Percentiles rank a stretch among this genome's conserved stretches.
These are phyloP conservation scores for Kentomonas sorsogonicus DNA, from an alignment of 208 protist species.

Conservation along the genomic window DNA sequence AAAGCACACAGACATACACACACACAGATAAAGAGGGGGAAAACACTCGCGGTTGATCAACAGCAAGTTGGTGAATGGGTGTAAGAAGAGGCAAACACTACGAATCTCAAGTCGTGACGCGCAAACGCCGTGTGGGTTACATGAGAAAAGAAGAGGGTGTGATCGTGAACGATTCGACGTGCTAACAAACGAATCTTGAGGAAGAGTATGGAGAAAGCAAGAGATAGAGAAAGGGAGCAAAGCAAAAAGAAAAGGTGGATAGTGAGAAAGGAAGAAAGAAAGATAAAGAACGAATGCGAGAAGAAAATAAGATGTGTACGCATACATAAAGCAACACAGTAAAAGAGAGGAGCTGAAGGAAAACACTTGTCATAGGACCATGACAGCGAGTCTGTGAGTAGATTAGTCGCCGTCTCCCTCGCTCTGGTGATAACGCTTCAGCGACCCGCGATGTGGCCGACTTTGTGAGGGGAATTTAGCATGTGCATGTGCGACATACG, in stretches of 20 bases:
- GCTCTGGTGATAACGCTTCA: too few relatives aligned
- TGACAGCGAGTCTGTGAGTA: too few relatives aligned
- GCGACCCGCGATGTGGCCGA: too few relatives aligned
- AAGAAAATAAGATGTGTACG: background rate
- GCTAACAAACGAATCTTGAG: background rate
- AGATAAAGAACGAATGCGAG: background rate
- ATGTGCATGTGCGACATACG: too few relatives aligned
- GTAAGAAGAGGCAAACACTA: constrained; percentile 3
- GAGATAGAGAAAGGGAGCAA: background rate
- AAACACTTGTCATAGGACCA: too few relatives aligned
- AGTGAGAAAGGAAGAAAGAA: background rate
- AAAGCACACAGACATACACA: background rate
- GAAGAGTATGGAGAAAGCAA: background rate
- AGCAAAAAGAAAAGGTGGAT: constrained; percentile 5
- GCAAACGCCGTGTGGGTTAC: background rate
- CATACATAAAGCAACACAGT: background rate
- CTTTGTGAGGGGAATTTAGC: too few relatives aligned
- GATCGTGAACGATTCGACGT: background rate
- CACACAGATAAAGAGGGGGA: background rate
- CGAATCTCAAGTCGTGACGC: background rate
- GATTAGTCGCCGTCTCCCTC: too few relatives aligned
- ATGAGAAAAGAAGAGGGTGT: background rate
- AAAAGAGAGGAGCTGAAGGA: too few relatives aligned
- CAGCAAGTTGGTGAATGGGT: background rate
- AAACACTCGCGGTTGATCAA: background rate